Base-by-base conservation (phyloP, 176 grass and related monocot genomes). In the Eragrostis curvula region DNA sequence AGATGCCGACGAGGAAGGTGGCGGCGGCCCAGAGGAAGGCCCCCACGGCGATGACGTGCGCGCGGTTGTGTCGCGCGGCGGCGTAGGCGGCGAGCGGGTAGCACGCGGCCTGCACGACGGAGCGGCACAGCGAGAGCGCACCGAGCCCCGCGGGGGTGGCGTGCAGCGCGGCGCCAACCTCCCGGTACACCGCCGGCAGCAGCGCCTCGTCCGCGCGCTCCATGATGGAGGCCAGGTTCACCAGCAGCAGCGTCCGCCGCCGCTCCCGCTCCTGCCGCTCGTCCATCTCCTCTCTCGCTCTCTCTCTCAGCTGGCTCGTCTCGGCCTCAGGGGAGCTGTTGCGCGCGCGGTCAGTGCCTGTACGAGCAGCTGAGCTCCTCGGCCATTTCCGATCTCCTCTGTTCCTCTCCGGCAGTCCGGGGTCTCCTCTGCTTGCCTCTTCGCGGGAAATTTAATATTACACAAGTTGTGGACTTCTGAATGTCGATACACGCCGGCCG, bases 11-110 rank as follows among this genome's bases (percentile, higher is more conserved):
- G 27, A 94, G 86, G 86, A 91, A 89, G 74, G 92, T 94, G 48
- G 92, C 89, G 23, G 71, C 83, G 55, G 92, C 86, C 86, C 92
- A 94, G 52, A 94, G 88, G 75, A 94, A 94, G 65, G 92, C 92
- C 3, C 89, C 92, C 4, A 91, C 63, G 25, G 92, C 89, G 55
- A 94, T 78, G 75, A 91, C 80, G 64, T 84, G 89, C 13, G 86
- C 70, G 16, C 89, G 75, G 89, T 91, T 80, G 68, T 89, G 73
- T 0, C 83, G 81, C 59, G 81, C 66, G 62, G 89, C 79, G 88
- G 86, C 82, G 71, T 89, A 94, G 9, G 88, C 83, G 2, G 92
- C 92, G 30, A 91, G 75, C 40, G 86, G 89, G 40, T 94, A 94
- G 80, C 80, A 94, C 14, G 79, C 60, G 39, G 89, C 83, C 83